Percentiles rank a stretch among this genome's conserved stretches.
phyloP scores from a whole-genome alignment of 2,329 filamentous ascomycete species.

The Hymenoscyphus fructigenus region DNA sequence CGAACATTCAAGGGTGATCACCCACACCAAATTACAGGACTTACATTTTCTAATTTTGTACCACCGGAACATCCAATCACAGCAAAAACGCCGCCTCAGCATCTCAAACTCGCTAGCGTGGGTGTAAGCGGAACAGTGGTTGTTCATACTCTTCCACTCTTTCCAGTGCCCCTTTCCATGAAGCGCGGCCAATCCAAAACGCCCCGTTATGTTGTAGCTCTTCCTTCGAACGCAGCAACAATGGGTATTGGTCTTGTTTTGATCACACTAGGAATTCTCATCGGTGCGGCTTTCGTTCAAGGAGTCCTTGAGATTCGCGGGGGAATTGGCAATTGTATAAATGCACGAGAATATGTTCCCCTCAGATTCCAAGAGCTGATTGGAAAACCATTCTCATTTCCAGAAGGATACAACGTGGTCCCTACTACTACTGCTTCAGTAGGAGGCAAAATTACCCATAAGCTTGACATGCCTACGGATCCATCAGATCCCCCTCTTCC shows the following conservation, averaged over 20 bases:
- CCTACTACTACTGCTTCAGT: not conserved
- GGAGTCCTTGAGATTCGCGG: conserved; percentile 35
- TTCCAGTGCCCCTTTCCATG: conserved; percentile 33
- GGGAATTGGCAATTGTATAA: conserved; percentile 25
- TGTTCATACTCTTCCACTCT: conserved; percentile 38
- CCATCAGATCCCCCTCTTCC: conserved; percentile 4
- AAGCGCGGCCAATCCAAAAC: conserved; percentile 32
- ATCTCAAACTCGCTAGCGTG: conserved; percentile 37
- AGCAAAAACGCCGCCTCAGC: conserved; percentile 31
- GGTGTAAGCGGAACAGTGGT: conserved; percentile 37
- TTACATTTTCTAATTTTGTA: conserved; percentile 52
- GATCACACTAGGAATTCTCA: conserved; percentile 26
- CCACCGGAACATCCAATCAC: conserved; percentile 31
- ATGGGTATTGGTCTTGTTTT: conserved; percentile 26
- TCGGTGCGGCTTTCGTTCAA: conserved; percentile 33
- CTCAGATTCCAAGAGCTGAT: conserved; percentile 29
- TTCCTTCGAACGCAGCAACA: conserved; percentile 30
- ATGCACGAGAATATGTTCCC: conserved; percentile 29
- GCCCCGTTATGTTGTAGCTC: conserved; percentile 35
- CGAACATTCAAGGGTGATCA: conserved; percentile 55
- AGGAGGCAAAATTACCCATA: conserved; percentile 9
- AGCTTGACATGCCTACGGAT: conserved; percentile 14
- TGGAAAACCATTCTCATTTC: conserved; percentile 30
- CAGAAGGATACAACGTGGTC: conserved; percentile 19
- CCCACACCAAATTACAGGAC: conserved; percentile 56